Conservation (phyloP, 768 basidiomycete species). For the Pilatotrama ljubarskyi region DNA sequence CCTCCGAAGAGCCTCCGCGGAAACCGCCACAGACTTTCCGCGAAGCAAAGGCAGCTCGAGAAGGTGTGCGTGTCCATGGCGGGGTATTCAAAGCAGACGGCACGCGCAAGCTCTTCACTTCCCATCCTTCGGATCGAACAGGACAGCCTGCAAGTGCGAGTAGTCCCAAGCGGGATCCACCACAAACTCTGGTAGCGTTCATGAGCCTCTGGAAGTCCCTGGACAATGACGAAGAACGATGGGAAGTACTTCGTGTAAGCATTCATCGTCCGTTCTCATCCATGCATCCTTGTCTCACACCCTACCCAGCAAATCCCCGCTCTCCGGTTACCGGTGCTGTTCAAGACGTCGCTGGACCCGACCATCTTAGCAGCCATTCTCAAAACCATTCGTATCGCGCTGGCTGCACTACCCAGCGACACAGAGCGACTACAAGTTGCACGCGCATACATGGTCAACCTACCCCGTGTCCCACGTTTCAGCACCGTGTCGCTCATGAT, state of each 20-base stretch:
- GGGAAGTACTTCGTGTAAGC: constrained; percentile 61
- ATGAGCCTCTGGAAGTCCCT: constrained; percentile 55
- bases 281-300: background rate
- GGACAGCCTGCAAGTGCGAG: constrained; percentile 1
- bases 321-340: constrained; percentile 55
- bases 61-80: constrained; percentile 56
- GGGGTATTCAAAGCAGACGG: constrained; percentile 74
- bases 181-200: constrained; percentile 62
- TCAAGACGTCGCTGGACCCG: constrained; percentile 72
- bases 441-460: constrained; percentile 50
- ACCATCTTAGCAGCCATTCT: constrained; percentile 58
- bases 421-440: constrained; percentile 29
- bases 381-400: constrained; percentile 43
- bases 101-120: constrained; percentile 52
- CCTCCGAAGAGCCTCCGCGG: constrained; percentile 16
- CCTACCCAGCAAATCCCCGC: constrained; percentile 54
- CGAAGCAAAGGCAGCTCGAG: constrained; percentile 59
- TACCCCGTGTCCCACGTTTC: constrained; percentile 61
- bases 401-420: constrained; percentile 24
- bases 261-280: constrained; percentile 5
- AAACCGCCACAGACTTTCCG: constrained; percentile 45
- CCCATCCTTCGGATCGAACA: constrained; percentile 4
- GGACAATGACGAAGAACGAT: constrained; percentile 45
- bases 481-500: constrained; percentile 64
- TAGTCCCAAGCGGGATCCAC: constrained; percentile 28